Conservation (phyloP, 306 rosid species). For the Lupinus albus region DNA sequence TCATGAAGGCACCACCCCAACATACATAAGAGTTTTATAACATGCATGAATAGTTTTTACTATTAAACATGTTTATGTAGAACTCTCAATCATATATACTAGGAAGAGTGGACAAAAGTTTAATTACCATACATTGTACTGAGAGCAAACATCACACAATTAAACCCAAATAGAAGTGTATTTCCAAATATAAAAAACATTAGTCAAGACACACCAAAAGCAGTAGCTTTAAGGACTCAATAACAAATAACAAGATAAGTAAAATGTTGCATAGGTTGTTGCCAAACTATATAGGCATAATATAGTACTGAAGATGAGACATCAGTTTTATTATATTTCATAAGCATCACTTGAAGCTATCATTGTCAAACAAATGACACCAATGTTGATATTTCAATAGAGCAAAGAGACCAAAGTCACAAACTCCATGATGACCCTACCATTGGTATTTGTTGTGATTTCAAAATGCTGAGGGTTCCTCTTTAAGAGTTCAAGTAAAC, state of each 20-base stretch:
- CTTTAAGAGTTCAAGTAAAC: slow-evolving; percentile 85
- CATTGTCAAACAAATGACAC: slow-evolving; percentile 10
- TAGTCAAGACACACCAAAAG: too few relatives aligned
- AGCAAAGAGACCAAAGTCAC: slow-evolving; percentile 92
- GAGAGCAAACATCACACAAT: too few relatives aligned
- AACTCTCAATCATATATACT: too few relatives aligned
- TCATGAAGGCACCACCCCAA: too few relatives aligned
- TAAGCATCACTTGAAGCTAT: slow-evolving; percentile 7
- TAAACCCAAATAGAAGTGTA: too few relatives aligned
- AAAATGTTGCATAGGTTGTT: slow-evolving; percentile 20
- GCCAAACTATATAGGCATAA: slow-evolving; percentile 1
- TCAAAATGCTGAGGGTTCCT: slow-evolving; percentile 97
- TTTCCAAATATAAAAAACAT: too few relatives aligned
- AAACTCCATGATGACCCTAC: slow-evolving; percentile 74
- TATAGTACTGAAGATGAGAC: not conserved
- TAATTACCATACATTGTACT: too few relatives aligned
- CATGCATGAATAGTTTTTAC: too few relatives aligned
- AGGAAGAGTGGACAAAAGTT: too few relatives aligned
- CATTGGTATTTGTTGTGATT: slow-evolving; percentile 93
- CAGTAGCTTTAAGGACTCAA: not conserved
- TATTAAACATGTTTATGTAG: too few relatives aligned
- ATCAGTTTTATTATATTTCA: slow-evolving; percentile 9
- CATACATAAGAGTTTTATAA: too few relatives aligned
- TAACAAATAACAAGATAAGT: not conserved
- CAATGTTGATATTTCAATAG: slow-evolving; percentile 47